Conservation (phyloP, 2,329 filamentous ascomycete species). For the Teratosphaeria destructans region DNA sequence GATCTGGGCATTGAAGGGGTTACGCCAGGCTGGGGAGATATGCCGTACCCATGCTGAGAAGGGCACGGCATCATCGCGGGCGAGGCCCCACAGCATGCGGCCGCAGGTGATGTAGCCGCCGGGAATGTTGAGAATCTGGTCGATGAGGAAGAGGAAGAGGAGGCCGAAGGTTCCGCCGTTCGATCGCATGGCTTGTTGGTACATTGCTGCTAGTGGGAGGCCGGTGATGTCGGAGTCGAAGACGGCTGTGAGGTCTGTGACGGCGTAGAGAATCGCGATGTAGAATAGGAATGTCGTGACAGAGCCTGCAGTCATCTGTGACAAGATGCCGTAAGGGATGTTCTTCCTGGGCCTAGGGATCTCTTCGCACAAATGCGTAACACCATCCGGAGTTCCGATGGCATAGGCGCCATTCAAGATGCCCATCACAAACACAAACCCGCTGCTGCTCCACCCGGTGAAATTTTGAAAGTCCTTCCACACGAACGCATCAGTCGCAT, state of each 20-base stretch:
- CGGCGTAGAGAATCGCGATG: slow-evolving; percentile 41
- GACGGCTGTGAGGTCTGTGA: slow-evolving; percentile 47
- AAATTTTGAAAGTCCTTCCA: slow-evolving; percentile 34
- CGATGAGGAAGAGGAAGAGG: slow-evolving; percentile 38
- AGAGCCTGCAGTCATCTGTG: slow-evolving; percentile 43
- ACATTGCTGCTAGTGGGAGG: slow-evolving; percentile 56
- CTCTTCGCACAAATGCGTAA: slow-evolving; percentile 55
- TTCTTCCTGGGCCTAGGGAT: slow-evolving; percentile 43
- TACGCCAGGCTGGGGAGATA: slow-evolving; percentile 38
- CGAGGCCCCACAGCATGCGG: slow-evolving; percentile 54
- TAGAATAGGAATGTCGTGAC: slow-evolving; percentile 40
- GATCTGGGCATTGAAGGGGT: slow-evolving; percentile 48
- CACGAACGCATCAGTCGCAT: slow-evolving; percentile 30
- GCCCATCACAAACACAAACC: slow-evolving; percentile 51
- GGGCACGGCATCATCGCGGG: slow-evolving; percentile 46
- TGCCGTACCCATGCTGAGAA: slow-evolving; percentile 38
- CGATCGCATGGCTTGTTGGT: slow-evolving; percentile 39
- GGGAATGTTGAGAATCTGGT: slow-evolving; percentile 41
- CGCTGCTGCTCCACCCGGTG: slow-evolving; percentile 37
- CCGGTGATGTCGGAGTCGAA: slow-evolving; percentile 31
- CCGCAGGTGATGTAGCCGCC: slow-evolving; percentile 51
- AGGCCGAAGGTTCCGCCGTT: slow-evolving; percentile 33
- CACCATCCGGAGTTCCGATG: slow-evolving; percentile 53
- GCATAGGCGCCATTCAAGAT: slow-evolving; percentile 57
- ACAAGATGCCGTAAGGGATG: slow-evolving; percentile 43